These are phyloP conservation scores for Haplosporangium sp. DNA, from an alignment of 371 early-diverging fungal genomes.

Conservation along the genomic window DNA sequence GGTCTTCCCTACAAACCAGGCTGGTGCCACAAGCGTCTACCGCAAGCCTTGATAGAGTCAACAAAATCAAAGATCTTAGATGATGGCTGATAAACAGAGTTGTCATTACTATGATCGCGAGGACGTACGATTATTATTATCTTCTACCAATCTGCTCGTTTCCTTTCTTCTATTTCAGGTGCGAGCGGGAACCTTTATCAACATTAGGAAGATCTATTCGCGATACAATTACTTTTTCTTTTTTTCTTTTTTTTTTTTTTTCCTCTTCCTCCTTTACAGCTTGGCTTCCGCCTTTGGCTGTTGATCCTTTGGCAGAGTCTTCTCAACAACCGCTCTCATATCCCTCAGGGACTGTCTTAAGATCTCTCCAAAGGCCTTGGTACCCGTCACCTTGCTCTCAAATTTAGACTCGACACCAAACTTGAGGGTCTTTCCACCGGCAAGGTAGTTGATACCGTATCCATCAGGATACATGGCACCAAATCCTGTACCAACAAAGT, in stretches of 20 bases:
- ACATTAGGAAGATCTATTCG: too few species aligned
- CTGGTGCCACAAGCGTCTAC: constrained; percentile 65
- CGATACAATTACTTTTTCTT: background rate
- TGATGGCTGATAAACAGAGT: too few species aligned
- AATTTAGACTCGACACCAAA: constrained; percentile 87
- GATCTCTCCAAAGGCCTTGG: constrained; percentile 59
- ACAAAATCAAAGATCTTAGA: background rate
- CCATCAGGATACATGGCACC: constrained; percentile 81
- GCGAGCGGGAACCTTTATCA: too few species aligned
- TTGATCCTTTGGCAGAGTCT: constrained; percentile 43
- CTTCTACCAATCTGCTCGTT: too few species aligned
- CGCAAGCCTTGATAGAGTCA: constrained; percentile 26
- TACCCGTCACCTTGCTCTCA: constrained; percentile 57
- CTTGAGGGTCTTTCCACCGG: constrained; percentile 72
- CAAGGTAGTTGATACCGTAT: constrained; percentile 92
- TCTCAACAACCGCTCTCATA: constrained; percentile 56
- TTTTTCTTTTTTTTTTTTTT: background rate
- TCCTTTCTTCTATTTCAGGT: too few species aligned
- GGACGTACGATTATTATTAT: too few species aligned
- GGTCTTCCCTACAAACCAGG: constrained; percentile 83
- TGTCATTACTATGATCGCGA: too few species aligned
- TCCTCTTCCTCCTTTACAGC: constrained; percentile 12
- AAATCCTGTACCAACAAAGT: constrained; percentile 84
- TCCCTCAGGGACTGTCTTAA: constrained; percentile 65
- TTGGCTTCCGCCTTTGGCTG: constrained; percentile 42